A percentile compares a stretch with the other conserved stretches of the same genome.
phyloP scores from a whole-genome alignment of 2,329 filamentous ascomycete genomes.

The Paradendryphiella salina region DNA sequence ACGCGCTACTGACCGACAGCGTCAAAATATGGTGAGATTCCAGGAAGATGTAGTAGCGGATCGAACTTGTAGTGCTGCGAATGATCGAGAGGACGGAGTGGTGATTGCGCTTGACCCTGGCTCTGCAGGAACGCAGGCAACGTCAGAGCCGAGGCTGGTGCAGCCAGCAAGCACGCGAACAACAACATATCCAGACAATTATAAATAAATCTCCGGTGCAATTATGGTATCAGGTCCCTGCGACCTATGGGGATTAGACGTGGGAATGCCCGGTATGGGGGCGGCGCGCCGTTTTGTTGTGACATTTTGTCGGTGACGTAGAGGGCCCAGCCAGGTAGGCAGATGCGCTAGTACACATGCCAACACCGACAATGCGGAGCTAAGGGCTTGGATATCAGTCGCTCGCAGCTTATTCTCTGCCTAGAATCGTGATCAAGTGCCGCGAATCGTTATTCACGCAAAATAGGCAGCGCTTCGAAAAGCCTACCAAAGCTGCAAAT shows the following conservation, averaged over 20 bases:
- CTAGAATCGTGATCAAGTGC: not conserved
- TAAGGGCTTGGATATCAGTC: slow-evolving; percentile 7
- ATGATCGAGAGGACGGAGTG: slow-evolving; percentile 30
- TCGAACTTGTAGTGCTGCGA: slow-evolving; percentile 51
- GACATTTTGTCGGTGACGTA: slow-evolving; percentile 10
- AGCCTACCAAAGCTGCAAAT: too few relatives aligned
- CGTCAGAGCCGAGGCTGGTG: slow-evolving; percentile 27
- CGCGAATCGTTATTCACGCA: too few relatives aligned
- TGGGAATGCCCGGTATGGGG: not conserved
- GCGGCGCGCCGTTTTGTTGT: slow-evolving; percentile 12
- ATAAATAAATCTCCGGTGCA: not conserved
- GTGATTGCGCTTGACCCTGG: slow-evolving; percentile 9
- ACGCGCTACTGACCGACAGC: slow-evolving; percentile 40
- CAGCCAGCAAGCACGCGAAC: slow-evolving; percentile 23
- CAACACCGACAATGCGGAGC: not conserved
- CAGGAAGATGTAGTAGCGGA: slow-evolving; percentile 54
- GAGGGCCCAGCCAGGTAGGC: not conserved
- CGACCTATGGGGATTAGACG: not conserved
- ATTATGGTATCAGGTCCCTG: not conserved
- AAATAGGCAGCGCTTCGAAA: too few relatives aligned
- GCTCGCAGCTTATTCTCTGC: not conserved
- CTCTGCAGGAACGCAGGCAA: slow-evolving; percentile 14
- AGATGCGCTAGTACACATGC: slow-evolving; percentile 9
- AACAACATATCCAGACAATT: slow-evolving; percentile 13
- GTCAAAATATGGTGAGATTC: slow-evolving; percentile 56